Evolutionary conservation across 2,329 filamentous ascomycete species (phyloP), one percentile per base, ranked within the genome.

Genomic region (Coniochaeta sp.): DNA sequence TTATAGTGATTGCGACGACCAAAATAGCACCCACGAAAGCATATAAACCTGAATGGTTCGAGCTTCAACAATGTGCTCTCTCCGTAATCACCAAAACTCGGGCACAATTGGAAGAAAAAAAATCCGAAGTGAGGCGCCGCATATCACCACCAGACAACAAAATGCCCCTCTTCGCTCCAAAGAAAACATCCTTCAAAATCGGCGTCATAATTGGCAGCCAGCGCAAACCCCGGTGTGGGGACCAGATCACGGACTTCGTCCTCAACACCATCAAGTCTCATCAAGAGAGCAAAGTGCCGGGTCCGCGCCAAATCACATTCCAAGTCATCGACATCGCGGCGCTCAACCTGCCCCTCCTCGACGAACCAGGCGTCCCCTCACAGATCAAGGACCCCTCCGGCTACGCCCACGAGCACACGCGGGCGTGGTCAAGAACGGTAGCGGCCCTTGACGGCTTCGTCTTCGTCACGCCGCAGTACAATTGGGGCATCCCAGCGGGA

Each of bases 401-500:
- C 38, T 75, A 72, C 66, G 63, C 60, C 3, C 66, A 72, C 61
- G 66, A 71, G 56, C 71, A 74, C 67, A 71, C 70, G 47, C 69
- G 69, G 19, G 63, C 63, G n/a, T 76, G 75, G 73, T 70, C 68
- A 24, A 65, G 64, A 1, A 65, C 65, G 44, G 67, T 76, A 34
- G 50, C 65, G 1, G 59, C 66, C 17, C 68, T 71, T 38, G 68
- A 73, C 59, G 73, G 62, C 38, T 76, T 74, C 59, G 65, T 68
- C 22, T 64, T 69, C 58, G 65, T 69, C 43, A 69, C 71, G 22
- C 68, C 72, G 17, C 71, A 75, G 66, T 81, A 81, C 65, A 81
- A 82, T 68, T 79, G 73, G 71, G 75, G 78, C 8, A 71, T 79
- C 19, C 76, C 79, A 0, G 79, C 75, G 0, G 74, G 72, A 17